Evolutionary conservation across 1,284 basidiomycete genomes (phyloP).

Genomic region (Cryptococcus sp.): DNA sequence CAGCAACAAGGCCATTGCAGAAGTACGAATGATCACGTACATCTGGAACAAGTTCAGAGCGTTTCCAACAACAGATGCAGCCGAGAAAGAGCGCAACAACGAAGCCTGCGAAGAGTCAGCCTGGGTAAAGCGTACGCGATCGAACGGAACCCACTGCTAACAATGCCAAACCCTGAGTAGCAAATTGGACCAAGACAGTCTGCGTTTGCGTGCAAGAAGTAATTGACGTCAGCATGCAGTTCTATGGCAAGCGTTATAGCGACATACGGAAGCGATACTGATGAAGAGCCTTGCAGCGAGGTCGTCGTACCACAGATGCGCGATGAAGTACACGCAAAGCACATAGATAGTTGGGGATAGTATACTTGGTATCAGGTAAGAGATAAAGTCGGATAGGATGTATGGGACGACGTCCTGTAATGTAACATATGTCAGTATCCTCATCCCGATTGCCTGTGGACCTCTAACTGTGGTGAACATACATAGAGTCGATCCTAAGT

Average conservation of each 20-base stretch:
- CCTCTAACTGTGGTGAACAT: slow-evolving; percentile 9
- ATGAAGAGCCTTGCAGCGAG: slow-evolving; percentile 52
- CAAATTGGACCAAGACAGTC: slow-evolving; percentile 53
- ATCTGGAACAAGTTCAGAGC: slow-evolving; percentile 42
- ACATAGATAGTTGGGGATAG: slow-evolving; percentile 50
- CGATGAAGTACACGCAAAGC: slow-evolving; percentile 52
- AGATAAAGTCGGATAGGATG: slow-evolving; percentile 50
- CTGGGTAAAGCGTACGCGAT: neutral
- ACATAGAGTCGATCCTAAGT: slow-evolving; percentile 49
- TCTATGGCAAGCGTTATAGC: neutral
- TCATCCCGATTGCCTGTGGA: no score
- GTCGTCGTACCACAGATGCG: slow-evolving; percentile 49
- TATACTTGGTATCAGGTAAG: slow-evolving; percentile 48
- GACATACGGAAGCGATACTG: slow-evolving; percentile 49
- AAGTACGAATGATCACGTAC: slow-evolving; percentile 12
- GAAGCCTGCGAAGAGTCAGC: slow-evolving; percentile 26
- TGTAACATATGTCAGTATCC: neutral
- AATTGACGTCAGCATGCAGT: slow-evolving; percentile 1
- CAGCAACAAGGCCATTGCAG: neutral
- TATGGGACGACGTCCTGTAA: slow-evolving; percentile 52
- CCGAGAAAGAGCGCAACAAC: slow-evolving; percentile 49
- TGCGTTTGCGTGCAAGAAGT: neutral
- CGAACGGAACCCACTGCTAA: slow-evolving; percentile 34
- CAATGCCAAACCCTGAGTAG: slow-evolving; percentile 52
- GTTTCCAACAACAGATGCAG: slow-evolving; percentile 51